A percentile compares a stretch with the other conserved stretches of the same genome.
These are phyloP conservation scores for Parafenestella ontariensis DNA, from an alignment of 2,329 filamentous ascomycete genomes.

Conservation along the genomic window DNA sequence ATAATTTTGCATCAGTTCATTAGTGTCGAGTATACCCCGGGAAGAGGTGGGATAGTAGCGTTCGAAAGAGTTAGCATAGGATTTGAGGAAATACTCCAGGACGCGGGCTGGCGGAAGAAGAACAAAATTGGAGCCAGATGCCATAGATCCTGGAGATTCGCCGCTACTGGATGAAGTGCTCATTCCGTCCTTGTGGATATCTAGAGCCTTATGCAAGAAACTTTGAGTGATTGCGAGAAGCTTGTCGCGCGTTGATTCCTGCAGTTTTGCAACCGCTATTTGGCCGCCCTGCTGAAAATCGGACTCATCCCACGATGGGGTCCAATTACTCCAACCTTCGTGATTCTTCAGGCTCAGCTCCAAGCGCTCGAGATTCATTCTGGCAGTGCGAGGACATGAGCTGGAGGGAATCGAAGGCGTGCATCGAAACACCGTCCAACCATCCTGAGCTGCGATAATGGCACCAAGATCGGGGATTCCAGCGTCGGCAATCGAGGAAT, in stretches of 20 bases:
- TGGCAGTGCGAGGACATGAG: slow-evolving; percentile 59
- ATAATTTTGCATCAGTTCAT: slow-evolving; percentile 67
- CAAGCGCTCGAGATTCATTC: slow-evolving; percentile 59
- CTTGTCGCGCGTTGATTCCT: slow-evolving; percentile 68
- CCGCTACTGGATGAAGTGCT: slow-evolving; percentile 50
- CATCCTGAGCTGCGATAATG: slow-evolving; percentile 59
- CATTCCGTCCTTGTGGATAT: slow-evolving; percentile 66
- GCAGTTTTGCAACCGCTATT: slow-evolving; percentile 57
- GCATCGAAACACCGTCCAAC: slow-evolving; percentile 62
- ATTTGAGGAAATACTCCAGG: slow-evolving; percentile 71
- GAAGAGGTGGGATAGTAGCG: slow-evolving; percentile 71
- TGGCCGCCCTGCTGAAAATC: slow-evolving; percentile 57
- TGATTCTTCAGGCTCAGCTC: slow-evolving; percentile 60
- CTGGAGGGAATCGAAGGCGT: slow-evolving; percentile 57
- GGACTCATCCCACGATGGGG: slow-evolving; percentile 57
- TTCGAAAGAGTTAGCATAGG: slow-evolving; percentile 70
- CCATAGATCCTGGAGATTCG: slow-evolving; percentile 56
- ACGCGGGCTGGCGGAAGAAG: slow-evolving; percentile 71
- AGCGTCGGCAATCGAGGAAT: slow-evolving; percentile 49
- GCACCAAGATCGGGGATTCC: slow-evolving; percentile 54
- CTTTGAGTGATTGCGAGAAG: slow-evolving; percentile 75
- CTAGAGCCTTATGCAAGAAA: slow-evolving; percentile 73
- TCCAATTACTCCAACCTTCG: slow-evolving; percentile 60
- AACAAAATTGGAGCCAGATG: slow-evolving; percentile 65
- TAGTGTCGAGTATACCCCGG: slow-evolving; percentile 68